phyloP scores from a whole-genome alignment of 768 basidiomycete species.

The Clathrus columnatus region DNA sequence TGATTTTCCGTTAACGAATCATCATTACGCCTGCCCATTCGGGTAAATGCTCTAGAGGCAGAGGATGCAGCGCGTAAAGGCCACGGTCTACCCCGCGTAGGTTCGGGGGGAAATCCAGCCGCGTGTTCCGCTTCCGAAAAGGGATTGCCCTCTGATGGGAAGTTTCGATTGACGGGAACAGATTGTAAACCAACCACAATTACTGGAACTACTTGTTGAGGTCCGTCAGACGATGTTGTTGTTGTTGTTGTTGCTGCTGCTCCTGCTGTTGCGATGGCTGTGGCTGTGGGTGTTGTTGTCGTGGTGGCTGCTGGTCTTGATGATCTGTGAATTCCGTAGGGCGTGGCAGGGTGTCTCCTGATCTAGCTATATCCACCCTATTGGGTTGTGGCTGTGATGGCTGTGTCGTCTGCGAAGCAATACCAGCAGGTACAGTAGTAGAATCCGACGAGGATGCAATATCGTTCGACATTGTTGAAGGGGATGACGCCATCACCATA shows the following conservation, averaged over 20 bases:
- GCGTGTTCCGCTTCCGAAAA: not conserved
- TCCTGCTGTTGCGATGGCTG: conserved; percentile 9
- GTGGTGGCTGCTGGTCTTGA: conserved; percentile 14
- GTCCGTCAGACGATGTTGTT: not conserved
- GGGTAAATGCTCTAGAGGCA: conserved; percentile 7
- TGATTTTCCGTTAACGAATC: not conserved
- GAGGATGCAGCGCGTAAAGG: conserved; percentile 2
- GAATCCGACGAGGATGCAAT: conserved; percentile 14
- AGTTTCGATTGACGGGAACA: conserved; percentile 39
- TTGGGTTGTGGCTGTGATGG: not conserved
- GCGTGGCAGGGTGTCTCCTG: not conserved
- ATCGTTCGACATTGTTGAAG: conserved; percentile 8
- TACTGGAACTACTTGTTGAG: conserved; percentile 59
- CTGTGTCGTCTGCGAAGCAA: not conserved
- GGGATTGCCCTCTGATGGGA: not conserved
- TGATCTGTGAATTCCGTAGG: conserved; percentile 7
- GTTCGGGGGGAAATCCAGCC: not conserved
- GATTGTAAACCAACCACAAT: conserved; percentile 79
- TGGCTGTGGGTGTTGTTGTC: conserved; percentile 8
- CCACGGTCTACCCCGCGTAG: conserved; percentile 2
- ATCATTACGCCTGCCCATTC: conserved; percentile 1
- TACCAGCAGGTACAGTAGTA: conserved; percentile 15
- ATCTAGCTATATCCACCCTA: conserved; percentile 11
- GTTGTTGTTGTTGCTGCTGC: conserved; percentile 4
- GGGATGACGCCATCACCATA: conserved; percentile 35